Conservation (phyloP, 805 yeast species). For the Nakazawaea siamensis region DNA sequence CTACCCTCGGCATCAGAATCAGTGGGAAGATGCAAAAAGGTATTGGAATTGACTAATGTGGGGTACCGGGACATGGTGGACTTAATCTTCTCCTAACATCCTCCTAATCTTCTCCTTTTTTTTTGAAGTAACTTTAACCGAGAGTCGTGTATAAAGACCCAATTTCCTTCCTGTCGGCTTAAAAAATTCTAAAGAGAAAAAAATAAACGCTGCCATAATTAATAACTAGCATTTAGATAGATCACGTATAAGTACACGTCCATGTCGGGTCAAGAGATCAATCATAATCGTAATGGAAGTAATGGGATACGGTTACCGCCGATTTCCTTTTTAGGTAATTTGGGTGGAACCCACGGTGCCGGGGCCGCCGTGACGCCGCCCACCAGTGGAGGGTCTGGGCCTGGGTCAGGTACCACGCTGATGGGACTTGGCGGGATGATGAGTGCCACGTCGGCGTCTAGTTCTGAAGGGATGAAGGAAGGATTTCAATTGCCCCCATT, state of each 20-base stretch:
- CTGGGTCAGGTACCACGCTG: background rate
- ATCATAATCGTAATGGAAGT: background rate
- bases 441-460: background rate
- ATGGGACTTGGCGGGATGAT: slow-evolving; percentile 2
- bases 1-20: background rate
- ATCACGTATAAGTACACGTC: too few species aligned
- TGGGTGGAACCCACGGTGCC: slow-evolving; percentile 1
- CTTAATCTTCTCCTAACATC: too few species aligned
- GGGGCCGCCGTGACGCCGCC: background rate
- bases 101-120: too few species aligned
- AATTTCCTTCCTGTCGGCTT: too few species aligned
- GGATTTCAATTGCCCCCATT: slow-evolving; percentile 9
- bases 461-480: background rate
- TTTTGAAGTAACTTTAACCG: too few species aligned
- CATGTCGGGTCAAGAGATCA: background rate
- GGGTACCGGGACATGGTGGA: slow-evolving; percentile 16
- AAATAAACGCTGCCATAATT: too few species aligned
- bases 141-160: too few species aligned
- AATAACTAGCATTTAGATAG: too few species aligned
- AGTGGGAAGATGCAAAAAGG: slow-evolving; percentile 17
- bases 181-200: too few species aligned
- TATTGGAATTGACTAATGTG: slow-evolving; percentile 17
- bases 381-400: background rate
- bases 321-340: slow-evolving; percentile 22
- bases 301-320: slow-evolving; percentile 28